Evolutionary conservation across 768 basidiomycete genomes (phyloP).

Genomic region (Tulasnella sp.): DNA sequence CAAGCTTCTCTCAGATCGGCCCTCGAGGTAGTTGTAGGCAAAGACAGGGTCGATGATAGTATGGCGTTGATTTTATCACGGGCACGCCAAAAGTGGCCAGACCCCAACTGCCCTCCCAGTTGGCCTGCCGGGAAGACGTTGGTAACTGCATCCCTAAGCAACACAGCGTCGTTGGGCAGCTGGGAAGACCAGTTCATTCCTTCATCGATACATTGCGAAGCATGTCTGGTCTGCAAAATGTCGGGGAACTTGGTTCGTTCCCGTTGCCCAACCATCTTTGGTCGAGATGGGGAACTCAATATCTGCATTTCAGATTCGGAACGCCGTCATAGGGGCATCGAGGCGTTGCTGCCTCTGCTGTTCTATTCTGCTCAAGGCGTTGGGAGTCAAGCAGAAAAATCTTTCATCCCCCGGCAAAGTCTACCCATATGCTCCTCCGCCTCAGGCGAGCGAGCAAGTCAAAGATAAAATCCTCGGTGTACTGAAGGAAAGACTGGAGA

Average conservation of each 20-base stretch:
- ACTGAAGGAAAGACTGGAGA: not conserved
- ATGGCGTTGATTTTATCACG: not conserved
- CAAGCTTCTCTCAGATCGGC: not conserved
- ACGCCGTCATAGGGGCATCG: not conserved
- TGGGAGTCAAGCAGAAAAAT: not conserved
- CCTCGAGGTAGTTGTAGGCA: not conserved
- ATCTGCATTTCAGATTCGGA: not conserved
- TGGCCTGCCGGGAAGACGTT: not conserved
- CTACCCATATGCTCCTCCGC: not conserved
- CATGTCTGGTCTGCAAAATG: not conserved
- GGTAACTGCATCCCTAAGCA: not conserved
- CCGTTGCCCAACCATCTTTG: not conserved
- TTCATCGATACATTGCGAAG: not conserved
- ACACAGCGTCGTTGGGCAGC: not conserved
- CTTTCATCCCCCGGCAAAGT: not conserved
- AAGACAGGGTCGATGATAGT: not conserved
- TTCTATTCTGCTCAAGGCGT: not conserved
- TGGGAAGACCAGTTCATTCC: not conserved
- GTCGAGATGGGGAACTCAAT: not conserved
- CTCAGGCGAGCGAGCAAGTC: not conserved
- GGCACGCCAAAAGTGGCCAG: not conserved
- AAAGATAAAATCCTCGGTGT: not conserved
- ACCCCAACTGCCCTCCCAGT: not conserved
- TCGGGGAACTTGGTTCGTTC: not conserved
- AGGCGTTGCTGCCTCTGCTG: conserved; percentile 9